Evolutionary conservation across 805 yeast genomes (phyloP).

Genomic region (Zygosaccharomyces siamensis): DNA sequence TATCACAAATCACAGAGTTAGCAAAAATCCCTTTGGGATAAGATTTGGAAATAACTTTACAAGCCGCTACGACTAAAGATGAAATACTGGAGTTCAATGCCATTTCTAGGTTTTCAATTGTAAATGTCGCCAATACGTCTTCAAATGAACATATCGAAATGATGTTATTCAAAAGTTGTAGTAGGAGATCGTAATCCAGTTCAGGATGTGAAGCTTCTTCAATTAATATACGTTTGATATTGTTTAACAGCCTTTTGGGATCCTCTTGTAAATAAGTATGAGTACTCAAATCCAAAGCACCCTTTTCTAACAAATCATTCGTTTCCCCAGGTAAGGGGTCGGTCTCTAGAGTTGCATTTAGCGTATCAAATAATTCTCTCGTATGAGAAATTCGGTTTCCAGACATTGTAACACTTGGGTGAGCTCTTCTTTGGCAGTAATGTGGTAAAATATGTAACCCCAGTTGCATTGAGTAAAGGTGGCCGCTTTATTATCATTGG

Average conservation of each 20-base stretch:
- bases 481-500: background rate
- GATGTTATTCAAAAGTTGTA: constrained; percentile 21
- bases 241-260: constrained; percentile 16
- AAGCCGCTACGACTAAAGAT: constrained; percentile 21
- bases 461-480: background rate
- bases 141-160: constrained; percentile 24
- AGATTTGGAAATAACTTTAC: constrained; percentile 26
- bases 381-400: background rate
- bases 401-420: background rate
- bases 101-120: constrained; percentile 20
- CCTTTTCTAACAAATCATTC: constrained; percentile 17
- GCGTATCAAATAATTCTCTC: constrained; percentile 8
- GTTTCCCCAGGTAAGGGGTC: constrained; percentile 10
- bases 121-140: constrained; percentile 20
- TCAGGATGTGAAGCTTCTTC: background rate
- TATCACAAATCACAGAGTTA: constrained; percentile 19
- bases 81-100: constrained; percentile 23
- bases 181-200: constrained; percentile 22
- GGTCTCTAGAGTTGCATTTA: constrained; percentile 10
- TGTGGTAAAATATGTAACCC: background rate
- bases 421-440: background rate
- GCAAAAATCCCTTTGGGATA: constrained; percentile 28
- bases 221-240: constrained; percentile 19
- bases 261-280: constrained; percentile 9
- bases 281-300: constrained; percentile 20